A percentile compares a stretch with the other conserved stretches of the same genome.
Evolutionary conservation across 1,284 basidiomycete species (phyloP).

Genomic region (Trametes pubescens): DNA sequence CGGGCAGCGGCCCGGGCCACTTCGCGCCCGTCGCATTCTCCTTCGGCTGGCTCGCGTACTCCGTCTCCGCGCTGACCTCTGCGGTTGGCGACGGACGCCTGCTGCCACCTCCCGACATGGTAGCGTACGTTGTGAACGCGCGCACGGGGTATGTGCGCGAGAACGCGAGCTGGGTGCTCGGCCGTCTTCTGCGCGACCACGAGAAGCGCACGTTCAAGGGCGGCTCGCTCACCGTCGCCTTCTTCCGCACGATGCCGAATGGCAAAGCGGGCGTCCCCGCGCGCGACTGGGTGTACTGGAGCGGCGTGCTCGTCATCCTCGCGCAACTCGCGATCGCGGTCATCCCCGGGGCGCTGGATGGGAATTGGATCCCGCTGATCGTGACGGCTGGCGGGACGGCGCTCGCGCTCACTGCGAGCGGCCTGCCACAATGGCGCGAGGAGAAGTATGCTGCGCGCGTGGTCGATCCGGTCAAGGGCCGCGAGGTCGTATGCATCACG

Average conservation of each 20-base stretch:
- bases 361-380: constrained; percentile 42
- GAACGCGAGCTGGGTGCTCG: constrained; percentile 44
- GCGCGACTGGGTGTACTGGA: constrained; percentile 42
- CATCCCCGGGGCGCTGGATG: constrained; percentile 37
- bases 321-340: constrained; percentile 41
- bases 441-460: constrained; percentile 43
- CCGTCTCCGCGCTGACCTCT: constrained; percentile 41
- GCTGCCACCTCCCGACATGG: constrained; percentile 42
- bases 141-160: constrained; percentile 39
- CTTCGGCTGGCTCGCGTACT: constrained; percentile 50
- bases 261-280: constrained; percentile 34
- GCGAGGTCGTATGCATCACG: constrained; percentile 41
- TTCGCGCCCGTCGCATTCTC: constrained; percentile 47
- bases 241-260: constrained; percentile 32
- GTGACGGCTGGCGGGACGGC: constrained; percentile 41
- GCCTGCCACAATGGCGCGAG: constrained; percentile 43
- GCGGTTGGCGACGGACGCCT: constrained; percentile 43
- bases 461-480: constrained; percentile 19
- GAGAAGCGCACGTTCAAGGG: constrained; percentile 29
- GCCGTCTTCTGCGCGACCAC: constrained; percentile 43
- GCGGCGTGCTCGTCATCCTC: constrained; percentile 37
- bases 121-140: constrained; percentile 40
- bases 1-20: constrained; percentile 33
- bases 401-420: constrained; percentile 36
- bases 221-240: constrained; percentile 33